Percentiles rank a stretch among this genome's conserved stretches.
Evolutionary conservation across 345 rosid species (phyloP).

Genomic region (Eucalyptus dawsonii): DNA sequence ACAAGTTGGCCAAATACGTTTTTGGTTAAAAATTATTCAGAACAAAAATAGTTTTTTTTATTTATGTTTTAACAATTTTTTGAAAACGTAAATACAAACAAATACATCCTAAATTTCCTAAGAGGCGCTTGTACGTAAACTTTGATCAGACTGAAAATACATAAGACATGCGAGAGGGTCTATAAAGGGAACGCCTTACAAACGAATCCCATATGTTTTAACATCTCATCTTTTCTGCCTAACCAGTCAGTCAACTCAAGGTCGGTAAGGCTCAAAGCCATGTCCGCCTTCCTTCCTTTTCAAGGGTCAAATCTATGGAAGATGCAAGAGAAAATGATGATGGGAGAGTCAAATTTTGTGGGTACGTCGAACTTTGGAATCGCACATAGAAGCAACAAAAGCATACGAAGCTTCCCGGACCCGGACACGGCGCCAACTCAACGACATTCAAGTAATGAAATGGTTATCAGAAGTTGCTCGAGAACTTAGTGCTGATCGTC

Average conservation of each 20-base stretch:
- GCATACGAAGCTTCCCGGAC: rapidly evolving
- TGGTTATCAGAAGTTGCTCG: not conserved
- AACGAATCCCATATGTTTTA: not conserved
- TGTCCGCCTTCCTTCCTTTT: not conserved
- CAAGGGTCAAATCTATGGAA: not conserved
- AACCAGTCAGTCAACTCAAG: not conserved
- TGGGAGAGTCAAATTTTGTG: not conserved
- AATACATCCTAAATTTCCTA: not conserved
- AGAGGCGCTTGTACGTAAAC: not conserved
- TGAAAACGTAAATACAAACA: too few species aligned
- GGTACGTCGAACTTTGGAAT: not conserved
- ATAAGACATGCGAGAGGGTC: not conserved
- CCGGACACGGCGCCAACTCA: not conserved
- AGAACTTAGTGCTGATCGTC: not conserved
- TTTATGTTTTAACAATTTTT: too few species aligned
- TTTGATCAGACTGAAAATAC: not conserved
- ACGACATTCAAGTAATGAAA: not conserved
- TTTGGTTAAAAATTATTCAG: too few species aligned
- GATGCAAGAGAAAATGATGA: not conserved
- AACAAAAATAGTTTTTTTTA: too few species aligned
- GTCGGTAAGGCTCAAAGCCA: not conserved
- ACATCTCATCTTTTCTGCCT: not conserved
- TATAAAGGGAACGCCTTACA: not conserved
- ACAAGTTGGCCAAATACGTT: too few species aligned
- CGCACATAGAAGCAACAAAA: not conserved